Base-by-base conservation (phyloP, 768 basidiomycete genomes). In the Chlorophyllum brunneum region DNA sequence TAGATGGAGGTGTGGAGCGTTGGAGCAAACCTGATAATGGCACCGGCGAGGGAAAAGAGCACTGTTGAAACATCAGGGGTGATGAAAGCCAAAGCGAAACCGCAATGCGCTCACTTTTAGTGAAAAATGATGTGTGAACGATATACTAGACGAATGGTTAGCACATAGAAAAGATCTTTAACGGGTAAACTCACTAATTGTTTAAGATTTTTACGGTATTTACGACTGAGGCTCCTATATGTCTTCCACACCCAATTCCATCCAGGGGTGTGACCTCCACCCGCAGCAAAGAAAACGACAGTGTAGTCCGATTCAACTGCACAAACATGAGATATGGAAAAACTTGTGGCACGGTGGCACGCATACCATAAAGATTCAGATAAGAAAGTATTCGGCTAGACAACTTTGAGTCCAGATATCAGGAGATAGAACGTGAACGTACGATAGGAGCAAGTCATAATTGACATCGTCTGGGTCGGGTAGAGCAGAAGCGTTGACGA, bases 231-330 rank as follows among this genome's bases (percentile, higher is more conserved):
- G 61, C 85, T 86, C 20, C 89, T 77, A 65, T 92, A 92, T 0
- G 89, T 88, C 61, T 88, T 92, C 91, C 91, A 93, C 8, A 94
- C 79, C 92, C 92, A 94, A 58, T 84, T 88, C 89, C 89, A 92
- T 22, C 79, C 78, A 4, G 92, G 92, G 2, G 82, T 78, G 67
- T 92, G 74, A 55, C 72, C 74, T 5, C 81, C 81, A 22, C 89
- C 92, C 1, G 91, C 86, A 23, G 91, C 88, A 57, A 94, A 88
- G 67, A 92, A 92, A 3, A 92, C 80, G 18, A 93, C 83, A 2
- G 88, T 86, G 60, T 94, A 94, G 68, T 94, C 92, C 24, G 88
- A 85, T 64, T 93, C 90, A 55, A 92, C 92, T 92, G 57, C 10
- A 18, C 31, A 24, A 44, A 24, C 13, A 30, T 38, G n/a, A 42